Evolutionary conservation across 108 stramenopile genomes (phyloP).

Genomic region (Bacterosira constricta): DNA sequence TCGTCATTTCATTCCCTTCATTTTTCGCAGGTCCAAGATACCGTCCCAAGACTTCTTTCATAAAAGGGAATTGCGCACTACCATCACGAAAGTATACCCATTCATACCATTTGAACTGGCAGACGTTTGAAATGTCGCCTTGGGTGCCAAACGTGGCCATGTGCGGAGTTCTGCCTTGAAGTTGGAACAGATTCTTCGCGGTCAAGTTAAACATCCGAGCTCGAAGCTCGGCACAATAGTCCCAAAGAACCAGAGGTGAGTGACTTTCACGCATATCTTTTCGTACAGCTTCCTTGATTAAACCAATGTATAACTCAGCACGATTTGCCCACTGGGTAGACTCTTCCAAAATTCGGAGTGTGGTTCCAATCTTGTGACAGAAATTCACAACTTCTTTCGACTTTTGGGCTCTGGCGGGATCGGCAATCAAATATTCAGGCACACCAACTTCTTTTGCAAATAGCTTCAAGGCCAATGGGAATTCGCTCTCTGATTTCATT

Average conservation of each 20-base stretch:
- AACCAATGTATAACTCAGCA: constrained; percentile 40
- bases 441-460: constrained; percentile 49
- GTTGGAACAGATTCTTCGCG: constrained; percentile 35
- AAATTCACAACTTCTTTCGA: constrained; percentile 1
- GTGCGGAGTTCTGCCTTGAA: constrained; percentile 38
- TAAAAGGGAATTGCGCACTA: not conserved
- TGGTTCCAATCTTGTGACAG: constrained; percentile 29
- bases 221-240: constrained; percentile 48
- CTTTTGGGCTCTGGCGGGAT: constrained; percentile 16
- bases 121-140: constrained; percentile 44
- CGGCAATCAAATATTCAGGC: constrained; percentile 28
- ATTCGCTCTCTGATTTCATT: constrained; percentile 26
- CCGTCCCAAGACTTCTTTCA: constrained; percentile 15
- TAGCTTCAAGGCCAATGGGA: constrained; percentile 10
- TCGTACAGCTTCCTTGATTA: constrained; percentile 40
- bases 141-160: constrained; percentile 19
- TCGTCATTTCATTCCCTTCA: constrained; percentile 48
- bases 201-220: constrained; percentile 43
- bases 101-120: constrained; percentile 48
- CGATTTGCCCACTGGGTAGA: constrained; percentile 39
- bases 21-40: constrained; percentile 48
- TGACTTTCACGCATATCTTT: constrained; percentile 32
- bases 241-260: constrained; percentile 36
- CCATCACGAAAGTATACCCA: constrained; percentile 44
- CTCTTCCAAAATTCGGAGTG: constrained; percentile 19